Evolutionary conservation across 139 green algal genomes (phyloP).

Genomic region (Astrephomene gubernaculifera): DNA sequence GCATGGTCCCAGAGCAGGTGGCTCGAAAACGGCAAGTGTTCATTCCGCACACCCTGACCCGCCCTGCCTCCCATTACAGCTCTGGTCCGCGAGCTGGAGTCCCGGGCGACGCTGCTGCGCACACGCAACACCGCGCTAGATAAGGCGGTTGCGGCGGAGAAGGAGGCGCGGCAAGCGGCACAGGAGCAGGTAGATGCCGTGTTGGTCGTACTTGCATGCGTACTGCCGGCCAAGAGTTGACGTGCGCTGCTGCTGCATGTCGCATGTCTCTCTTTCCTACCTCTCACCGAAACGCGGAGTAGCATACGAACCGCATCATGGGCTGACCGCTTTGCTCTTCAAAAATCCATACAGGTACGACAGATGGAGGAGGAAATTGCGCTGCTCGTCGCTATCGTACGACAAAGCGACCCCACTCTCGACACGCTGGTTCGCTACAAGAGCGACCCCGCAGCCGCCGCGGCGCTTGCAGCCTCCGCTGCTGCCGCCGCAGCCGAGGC

Average conservation of each 20-base stretch:
- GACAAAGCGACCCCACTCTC: conserved; percentile 7
- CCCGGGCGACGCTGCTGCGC: conserved; percentile 20
- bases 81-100: conserved; percentile 33
- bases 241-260: neutral
- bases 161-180: conserved; percentile 19
- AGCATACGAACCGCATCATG: too few relatives aligned
- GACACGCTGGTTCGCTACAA: neutral
- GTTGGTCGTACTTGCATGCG: neutral
- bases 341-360: neutral
- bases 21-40: too few relatives aligned
- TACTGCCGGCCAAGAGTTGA: neutral
- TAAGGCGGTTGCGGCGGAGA: conserved; percentile 14
- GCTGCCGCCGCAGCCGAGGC: neutral
- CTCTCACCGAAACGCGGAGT: too few relatives aligned
- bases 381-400: conserved; percentile 33
- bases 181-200: conserved; percentile 30
- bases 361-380: conserved; percentile 42
- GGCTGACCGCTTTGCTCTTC: neutral
- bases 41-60: too few relatives aligned
- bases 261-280: too few relatives aligned
- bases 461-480: neutral
- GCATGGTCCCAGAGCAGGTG: too few relatives aligned
- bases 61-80: conserved; percentile 3
- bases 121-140: conserved; percentile 31
- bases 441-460: neutral